Evolutionary conservation across 1,284 basidiomycete genomes (phyloP), one percentile per base, ranked within the genome.

Genomic region (Cystobasidium sp.): DNA sequence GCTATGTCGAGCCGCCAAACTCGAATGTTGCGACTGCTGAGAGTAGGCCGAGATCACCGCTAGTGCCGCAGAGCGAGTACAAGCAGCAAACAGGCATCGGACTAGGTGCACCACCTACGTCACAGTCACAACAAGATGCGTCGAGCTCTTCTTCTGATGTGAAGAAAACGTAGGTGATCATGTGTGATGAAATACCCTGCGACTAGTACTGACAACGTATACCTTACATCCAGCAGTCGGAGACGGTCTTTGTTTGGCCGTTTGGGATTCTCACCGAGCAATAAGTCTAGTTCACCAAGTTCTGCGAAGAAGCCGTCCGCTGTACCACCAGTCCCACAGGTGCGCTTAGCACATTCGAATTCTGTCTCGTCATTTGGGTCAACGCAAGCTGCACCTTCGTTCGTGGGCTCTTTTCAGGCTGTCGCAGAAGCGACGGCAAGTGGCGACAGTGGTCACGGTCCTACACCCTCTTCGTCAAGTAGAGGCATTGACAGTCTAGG

Each of bases 361-460:
- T 68, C 66, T 20, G 66, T 68, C 14, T 68, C 66, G 4, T 68
- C 64, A 20, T 53, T 66, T 22, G 51, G 37, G 6, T 66, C 64
- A 22, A 39, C 47, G 51, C 18, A 52, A 22, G 51, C 37, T 41
- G 49, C 64, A 41, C 64, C 47, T 43, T 66, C 64, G 12, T 51
- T 22, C 16, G 39, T 58, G 6, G 44, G 53, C 0, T 68, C 66
- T 47, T 68, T 68, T 39, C 43, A 47, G 31, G 66, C 53, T 44
- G 53, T 68, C 18, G 66, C 66, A 6, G 43, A 56, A 55, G 66
- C 66, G 22, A 68, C 66, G 0, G 7, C 64, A 16, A 43, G 49
- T 24, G 20, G 22, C 41, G 52, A 39, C 6, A 5, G 12, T 53
- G 64, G n/a, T 24, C 5, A 18, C 24, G 18, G n/a, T 49, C 64